A percentile compares a stretch with the other conserved stretches of the same genome.
These are phyloP conservation scores for Magnaporthiopsis rhizophila DNA, from an alignment of 2,329 filamentous ascomycete species.

Conservation along the genomic window DNA sequence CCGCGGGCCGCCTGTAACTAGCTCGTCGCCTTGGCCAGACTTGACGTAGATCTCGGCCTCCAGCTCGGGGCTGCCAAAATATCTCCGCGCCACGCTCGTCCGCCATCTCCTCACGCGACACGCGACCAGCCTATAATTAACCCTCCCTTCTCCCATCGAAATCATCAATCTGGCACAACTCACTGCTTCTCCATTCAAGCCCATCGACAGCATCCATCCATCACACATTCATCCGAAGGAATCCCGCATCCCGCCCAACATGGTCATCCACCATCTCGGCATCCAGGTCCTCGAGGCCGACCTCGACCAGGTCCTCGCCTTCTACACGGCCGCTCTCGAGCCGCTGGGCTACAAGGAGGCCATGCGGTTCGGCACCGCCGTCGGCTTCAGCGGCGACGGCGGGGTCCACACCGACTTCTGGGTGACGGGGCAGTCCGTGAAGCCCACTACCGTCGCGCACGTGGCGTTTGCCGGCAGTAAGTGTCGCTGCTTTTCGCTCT, in stretches of 20 bases:
- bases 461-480: slow-evolving; percentile 2
- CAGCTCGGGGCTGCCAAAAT: too few species aligned
- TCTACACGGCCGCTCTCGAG: slow-evolving; percentile 9
- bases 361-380: slow-evolving; percentile 2
- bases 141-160: too few species aligned
- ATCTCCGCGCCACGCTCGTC: too few species aligned
- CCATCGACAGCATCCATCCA: too few species aligned
- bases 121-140: too few species aligned
- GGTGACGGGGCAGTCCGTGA: slow-evolving; percentile 1
- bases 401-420: slow-evolving; percentile 7
- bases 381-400: background rate
- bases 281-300: slow-evolving; percentile 4
- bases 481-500: background rate
- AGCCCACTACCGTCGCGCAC: slow-evolving; percentile 6
- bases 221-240: too few species aligned
- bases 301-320: slow-evolving; percentile 4
- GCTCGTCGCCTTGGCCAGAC: too few species aligned
- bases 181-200: too few species aligned
- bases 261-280: slow-evolving; percentile 8
- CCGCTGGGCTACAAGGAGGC: slow-evolving; percentile 9
- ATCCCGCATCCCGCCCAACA: background rate
- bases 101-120: too few species aligned
- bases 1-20: too few species aligned
- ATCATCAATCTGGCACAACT: too few species aligned
- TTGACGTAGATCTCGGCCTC: too few species aligned